Evolutionary conservation across 257 asterid genomes (phyloP).

Genomic region (Solanum sitiens): DNA sequence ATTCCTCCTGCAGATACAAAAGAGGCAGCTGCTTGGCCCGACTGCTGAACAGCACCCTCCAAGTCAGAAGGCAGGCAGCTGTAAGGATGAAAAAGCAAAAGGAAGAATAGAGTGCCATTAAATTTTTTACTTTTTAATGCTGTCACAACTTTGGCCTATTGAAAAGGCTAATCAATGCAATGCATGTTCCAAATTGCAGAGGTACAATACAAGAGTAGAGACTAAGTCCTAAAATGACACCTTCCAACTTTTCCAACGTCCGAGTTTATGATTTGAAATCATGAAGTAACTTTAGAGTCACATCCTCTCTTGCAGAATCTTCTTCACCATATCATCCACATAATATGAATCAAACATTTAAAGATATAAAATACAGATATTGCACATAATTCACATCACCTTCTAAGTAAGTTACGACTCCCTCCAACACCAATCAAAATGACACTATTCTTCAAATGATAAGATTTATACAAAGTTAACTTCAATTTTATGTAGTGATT

Average conservation of each 20-base stretch:
- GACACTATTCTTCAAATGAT: not conserved
- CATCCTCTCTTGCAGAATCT: not conserved
- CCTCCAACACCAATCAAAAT: not conserved
- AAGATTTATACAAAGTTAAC: not conserved
- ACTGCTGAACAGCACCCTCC: slow-evolving; percentile 92
- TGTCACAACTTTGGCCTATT: not conserved
- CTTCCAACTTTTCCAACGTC: not conserved
- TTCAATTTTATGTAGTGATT: not conserved
- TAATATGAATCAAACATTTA: not conserved
- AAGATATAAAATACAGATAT: not conserved
- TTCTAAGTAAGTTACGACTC: not conserved
- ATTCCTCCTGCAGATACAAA: slow-evolving; percentile 81
- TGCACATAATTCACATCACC: not conserved
- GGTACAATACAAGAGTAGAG: not conserved
- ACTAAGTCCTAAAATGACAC: not conserved
- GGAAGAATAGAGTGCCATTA: not conserved
- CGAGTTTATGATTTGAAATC: not conserved
- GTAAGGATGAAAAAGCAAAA: slow-evolving; percentile 16
- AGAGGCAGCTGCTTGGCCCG: slow-evolving; percentile 75
- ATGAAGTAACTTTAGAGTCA: not conserved
- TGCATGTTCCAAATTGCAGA: not conserved
- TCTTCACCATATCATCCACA: not conserved
- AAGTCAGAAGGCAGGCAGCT: slow-evolving; percentile 90
- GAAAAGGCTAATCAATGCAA: not conserved
- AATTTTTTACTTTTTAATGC: not conserved